phyloP scores from a whole-genome alignment of 1,139 yeast genomes.

The Geotrichum aggregatum region DNA sequence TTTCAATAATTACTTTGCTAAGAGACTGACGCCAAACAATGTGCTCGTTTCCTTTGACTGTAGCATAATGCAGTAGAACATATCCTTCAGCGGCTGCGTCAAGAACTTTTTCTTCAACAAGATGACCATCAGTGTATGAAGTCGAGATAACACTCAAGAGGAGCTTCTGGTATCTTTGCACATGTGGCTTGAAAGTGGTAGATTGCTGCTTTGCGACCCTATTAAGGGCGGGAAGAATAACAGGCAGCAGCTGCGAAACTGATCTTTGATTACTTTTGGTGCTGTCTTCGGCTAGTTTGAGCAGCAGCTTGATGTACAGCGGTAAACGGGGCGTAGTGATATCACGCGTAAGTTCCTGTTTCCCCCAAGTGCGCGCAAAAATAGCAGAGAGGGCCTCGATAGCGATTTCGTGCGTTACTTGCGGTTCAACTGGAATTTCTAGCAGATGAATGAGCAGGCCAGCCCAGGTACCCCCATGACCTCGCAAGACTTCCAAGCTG shows the following conservation, averaged over 20 bases:
- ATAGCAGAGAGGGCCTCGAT: slow-evolving; percentile 49
- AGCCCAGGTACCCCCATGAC: slow-evolving; percentile 58
- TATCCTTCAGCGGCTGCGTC: slow-evolving; percentile 47
- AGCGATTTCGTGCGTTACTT: slow-evolving; percentile 47
- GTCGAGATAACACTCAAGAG: slow-evolving; percentile 42
- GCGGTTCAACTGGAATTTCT: slow-evolving; percentile 48
- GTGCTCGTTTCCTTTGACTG: slow-evolving; percentile 44
- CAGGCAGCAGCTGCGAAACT: slow-evolving; percentile 34
- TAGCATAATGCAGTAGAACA: slow-evolving; percentile 62
- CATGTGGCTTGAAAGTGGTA: slow-evolving; percentile 78
- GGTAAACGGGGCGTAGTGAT: slow-evolving; percentile 76
- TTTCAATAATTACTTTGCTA: slow-evolving; percentile 27
- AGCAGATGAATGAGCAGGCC: slow-evolving; percentile 53
- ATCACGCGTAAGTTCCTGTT: slow-evolving; percentile 81
- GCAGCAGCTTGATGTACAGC: slow-evolving; percentile 52
- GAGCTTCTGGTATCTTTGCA: slow-evolving; percentile 53
- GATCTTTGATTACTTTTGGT: slow-evolving; percentile 10
- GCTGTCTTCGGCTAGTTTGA: slow-evolving; percentile 40
- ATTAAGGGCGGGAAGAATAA: slow-evolving; percentile 49
- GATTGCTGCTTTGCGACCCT: slow-evolving; percentile 56
- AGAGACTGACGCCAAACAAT: slow-evolving; percentile 37
- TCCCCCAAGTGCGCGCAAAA: slow-evolving; percentile 62
- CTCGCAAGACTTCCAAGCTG: slow-evolving; percentile 35
- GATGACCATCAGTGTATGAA: slow-evolving; percentile 34
- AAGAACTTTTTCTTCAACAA: slow-evolving; percentile 43